phyloP scores from a whole-genome alignment of 345 rosid species.

The Syzygium aqueum region DNA sequence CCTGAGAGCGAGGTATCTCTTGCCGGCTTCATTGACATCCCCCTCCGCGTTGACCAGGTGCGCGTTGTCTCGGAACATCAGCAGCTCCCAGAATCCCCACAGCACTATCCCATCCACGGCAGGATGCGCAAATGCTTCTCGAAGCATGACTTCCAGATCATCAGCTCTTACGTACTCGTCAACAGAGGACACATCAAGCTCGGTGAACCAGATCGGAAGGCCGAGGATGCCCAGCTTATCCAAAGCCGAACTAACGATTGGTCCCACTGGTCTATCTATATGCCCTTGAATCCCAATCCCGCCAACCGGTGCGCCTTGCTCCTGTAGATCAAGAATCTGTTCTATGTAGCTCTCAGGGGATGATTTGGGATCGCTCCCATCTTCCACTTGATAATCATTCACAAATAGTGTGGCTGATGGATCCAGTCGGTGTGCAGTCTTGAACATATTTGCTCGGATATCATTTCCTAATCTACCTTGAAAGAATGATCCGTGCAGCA shows the following conservation, averaged over 20 bases:
- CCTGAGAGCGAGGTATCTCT: slow-evolving; percentile 57
- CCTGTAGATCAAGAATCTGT: slow-evolving; percentile 65
- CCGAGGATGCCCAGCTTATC: slow-evolving; percentile 78
- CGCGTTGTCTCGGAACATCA: slow-evolving; percentile 48
- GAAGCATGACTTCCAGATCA: slow-evolving; percentile 85
- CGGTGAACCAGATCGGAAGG: slow-evolving; percentile 90
- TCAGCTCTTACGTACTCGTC: slow-evolving; percentile 77
- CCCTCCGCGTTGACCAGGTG: slow-evolving; percentile 92
- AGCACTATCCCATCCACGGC: slow-evolving; percentile 89
- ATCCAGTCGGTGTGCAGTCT: slow-evolving; percentile 57
- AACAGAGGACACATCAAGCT: slow-evolving; percentile 76
- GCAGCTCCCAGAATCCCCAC: slow-evolving; percentile 99
- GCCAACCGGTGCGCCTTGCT: slow-evolving; percentile 76
- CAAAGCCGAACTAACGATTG: slow-evolving; percentile 54
- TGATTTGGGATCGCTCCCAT: slow-evolving; percentile 69
- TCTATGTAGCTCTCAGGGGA: slow-evolving; percentile 67
- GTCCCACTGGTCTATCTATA: slow-evolving; percentile 68
- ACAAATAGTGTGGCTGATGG: slow-evolving; percentile 62
- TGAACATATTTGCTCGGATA: slow-evolving; percentile 67
- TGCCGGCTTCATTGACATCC: slow-evolving; percentile 77
- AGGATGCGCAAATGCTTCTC: slow-evolving; percentile 91
- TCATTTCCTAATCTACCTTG: slow-evolving; percentile 55
- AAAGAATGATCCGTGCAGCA: slow-evolving; percentile 92
- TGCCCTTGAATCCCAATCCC: slow-evolving; percentile 98
- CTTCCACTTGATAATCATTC: slow-evolving; percentile 92